Percentiles rank a stretch among this genome's conserved stretches.
These are phyloP conservation scores for Nigrograna mackinnonii DNA, from an alignment of 2,329 filamentous ascomycete species.

Conservation along the genomic window DNA sequence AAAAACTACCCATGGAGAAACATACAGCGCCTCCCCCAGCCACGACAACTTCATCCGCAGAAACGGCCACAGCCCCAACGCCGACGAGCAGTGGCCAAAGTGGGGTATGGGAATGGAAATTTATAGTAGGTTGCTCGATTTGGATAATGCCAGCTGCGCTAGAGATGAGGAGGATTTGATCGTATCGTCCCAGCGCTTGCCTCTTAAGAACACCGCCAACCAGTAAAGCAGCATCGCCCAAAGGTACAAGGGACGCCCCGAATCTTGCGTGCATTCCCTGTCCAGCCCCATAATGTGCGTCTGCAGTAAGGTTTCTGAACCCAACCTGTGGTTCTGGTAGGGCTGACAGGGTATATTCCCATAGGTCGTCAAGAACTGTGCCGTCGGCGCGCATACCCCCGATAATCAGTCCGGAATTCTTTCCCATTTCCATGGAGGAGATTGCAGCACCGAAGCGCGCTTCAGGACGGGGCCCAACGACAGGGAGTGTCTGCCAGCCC, in stretches of 20 bases:
- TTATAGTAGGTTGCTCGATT: slow-evolving; percentile 20
- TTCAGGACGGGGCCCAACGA: slow-evolving; percentile 41
- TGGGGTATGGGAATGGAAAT: too few species aligned
- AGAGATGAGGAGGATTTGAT: slow-evolving; percentile 31
- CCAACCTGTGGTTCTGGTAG: slow-evolving; percentile 34
- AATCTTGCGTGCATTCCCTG: too few species aligned
- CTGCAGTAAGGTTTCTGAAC: slow-evolving; percentile 15
- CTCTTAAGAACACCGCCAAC: slow-evolving; percentile 54
- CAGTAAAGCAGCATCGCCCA: slow-evolving; percentile 51
- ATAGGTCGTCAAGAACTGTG: slow-evolving; percentile 63
- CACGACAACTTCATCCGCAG: slow-evolving; percentile 59
- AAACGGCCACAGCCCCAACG: slow-evolving; percentile 57
- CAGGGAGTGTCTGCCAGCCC: slow-evolving; percentile 55
- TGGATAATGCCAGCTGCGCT: slow-evolving; percentile 16
- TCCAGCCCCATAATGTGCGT: slow-evolving; percentile 32
- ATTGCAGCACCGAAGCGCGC: slow-evolving; percentile 63
- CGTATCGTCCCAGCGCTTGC: slow-evolving; percentile 24
- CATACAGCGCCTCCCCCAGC: slow-evolving; percentile 83
- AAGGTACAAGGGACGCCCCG: slow-evolving; percentile 55
- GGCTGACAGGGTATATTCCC: slow-evolving; percentile 62
- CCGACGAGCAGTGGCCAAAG: slow-evolving; percentile 65
- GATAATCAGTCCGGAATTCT: slow-evolving; percentile 64
- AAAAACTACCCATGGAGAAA: slow-evolving; percentile 88
- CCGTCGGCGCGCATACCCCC: slow-evolving; percentile 74
- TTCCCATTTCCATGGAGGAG: slow-evolving; percentile 44